Conservation (phyloP, 805 yeast species). For the Candida oleophila region DNA sequence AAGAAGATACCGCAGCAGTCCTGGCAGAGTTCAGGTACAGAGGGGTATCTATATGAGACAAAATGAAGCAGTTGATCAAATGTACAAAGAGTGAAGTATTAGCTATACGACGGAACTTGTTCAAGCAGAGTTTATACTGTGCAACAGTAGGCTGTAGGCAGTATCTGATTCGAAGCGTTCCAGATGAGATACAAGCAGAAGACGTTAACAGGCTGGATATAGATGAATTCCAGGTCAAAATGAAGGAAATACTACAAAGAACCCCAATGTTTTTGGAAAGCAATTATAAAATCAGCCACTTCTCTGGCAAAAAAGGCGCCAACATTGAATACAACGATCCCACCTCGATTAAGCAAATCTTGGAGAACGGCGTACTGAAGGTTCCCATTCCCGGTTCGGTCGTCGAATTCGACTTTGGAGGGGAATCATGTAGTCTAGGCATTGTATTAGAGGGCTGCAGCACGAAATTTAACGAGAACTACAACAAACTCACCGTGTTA, state of each 20-base stretch:
- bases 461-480: constrained; percentile 32
- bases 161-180: background rate
- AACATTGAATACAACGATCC: background rate
- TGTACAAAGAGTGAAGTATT: background rate
- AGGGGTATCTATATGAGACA: too few relatives aligned
- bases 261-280: background rate
- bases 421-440: constrained; percentile 23
- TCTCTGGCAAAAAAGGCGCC: background rate
- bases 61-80: background rate
- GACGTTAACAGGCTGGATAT: background rate
- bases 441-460: constrained; percentile 31
- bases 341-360: background rate
- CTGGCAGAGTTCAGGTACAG: too few relatives aligned
- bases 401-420: constrained; percentile 30
- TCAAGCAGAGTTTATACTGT: background rate
- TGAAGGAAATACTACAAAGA: background rate
- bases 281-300: background rate
- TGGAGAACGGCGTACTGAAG: background rate
- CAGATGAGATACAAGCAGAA: background rate
- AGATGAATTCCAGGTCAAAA: background rate
- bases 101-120: background rate
- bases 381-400: constrained; percentile 36
- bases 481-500: constrained; percentile 31
- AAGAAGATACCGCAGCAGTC: too few relatives aligned
- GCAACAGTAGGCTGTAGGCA: background rate